Base-by-base conservation (phyloP, 108 stramenopile genomes). In the Nitzschia inconspicua region DNA sequence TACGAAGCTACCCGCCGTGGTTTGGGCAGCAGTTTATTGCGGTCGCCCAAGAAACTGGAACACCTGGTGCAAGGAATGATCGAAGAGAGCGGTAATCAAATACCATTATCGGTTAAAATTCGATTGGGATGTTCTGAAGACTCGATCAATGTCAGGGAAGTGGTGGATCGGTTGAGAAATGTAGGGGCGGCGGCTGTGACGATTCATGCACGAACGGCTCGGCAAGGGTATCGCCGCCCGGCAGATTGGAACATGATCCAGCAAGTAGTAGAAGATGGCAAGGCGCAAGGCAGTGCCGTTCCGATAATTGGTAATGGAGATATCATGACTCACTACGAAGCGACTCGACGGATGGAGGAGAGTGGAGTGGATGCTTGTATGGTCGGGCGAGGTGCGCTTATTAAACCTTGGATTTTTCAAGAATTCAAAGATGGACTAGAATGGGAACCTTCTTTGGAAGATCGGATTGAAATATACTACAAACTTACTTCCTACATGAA, bases 301-400 rank as follows among this genome's bases (percentile, higher is more conserved):
- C 73, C 73, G 7, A 58, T 78, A 2, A 19, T 78, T 28, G 78
- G 78, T 6, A 79, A 79, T 46, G 78, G 78, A 20, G 78, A 79
- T 60, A 74, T 75, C 30, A 42, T 75, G 35, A 72, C 69, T 7
- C 52, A 71, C 25, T 74, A 41, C 29, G 78, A 79, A 44, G 78
- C 73, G 10, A 42, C 20, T 28, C 35, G 65, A 25, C 32, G 70
- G 23, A 71, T 74, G 19, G 67, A 54, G 37, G 66, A 70, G 11
- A 42, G 70, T 3, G 65, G 70, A 20, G 75, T 67, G 1, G 70
- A 72, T 47, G 42, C 59, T 2, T 58, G 75, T 11, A 75, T 79
- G 73, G 70, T 79, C 8, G 78, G 78, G 16, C 42, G 78, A 51
- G 78, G 73, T 9, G 78, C 78, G 1, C 37, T 79, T 1, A 58